A percentile compares a stretch with the other conserved stretches of the same genome.
Conservation (phyloP, 257 asterid genomes). For the Penstemon davidsonii region DNA sequence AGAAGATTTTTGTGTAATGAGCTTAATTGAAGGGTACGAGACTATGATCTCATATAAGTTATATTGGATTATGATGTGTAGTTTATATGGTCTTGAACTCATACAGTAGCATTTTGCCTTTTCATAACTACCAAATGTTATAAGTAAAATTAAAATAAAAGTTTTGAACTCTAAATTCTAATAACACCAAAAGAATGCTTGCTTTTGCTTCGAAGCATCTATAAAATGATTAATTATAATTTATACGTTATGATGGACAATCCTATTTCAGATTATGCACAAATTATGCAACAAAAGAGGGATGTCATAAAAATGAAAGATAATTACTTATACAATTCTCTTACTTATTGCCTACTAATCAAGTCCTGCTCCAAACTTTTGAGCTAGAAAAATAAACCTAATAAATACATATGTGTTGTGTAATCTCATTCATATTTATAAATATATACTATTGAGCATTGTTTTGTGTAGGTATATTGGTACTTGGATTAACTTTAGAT, state of each 20-base stretch:
- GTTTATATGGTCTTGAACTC: too few species aligned
- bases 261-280: background rate
- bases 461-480: conserved; percentile 20
- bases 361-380: background rate
- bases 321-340: background rate
- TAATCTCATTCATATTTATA: background rate
- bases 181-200: conserved; percentile 21
- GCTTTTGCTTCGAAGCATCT: conserved; percentile 12
- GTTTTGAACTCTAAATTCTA: conserved; percentile 7
- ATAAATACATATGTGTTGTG: conserved; percentile 3
- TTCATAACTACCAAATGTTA: too few species aligned
- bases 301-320: background rate
- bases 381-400: background rate
- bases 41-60: too few species aligned
- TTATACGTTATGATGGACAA: background rate
- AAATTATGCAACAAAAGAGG: background rate
- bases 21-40: too few species aligned
- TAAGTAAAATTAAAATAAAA: background rate
- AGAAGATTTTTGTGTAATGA: too few species aligned
- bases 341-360: background rate
- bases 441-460: conserved; percentile 27
- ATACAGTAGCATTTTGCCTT: too few species aligned
- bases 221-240: conserved; percentile 1
- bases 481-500: conserved; percentile 25
- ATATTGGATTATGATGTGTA: too few species aligned